Conservation (phyloP, 306 rosid species). For the Lathyrus sativus region DNA sequence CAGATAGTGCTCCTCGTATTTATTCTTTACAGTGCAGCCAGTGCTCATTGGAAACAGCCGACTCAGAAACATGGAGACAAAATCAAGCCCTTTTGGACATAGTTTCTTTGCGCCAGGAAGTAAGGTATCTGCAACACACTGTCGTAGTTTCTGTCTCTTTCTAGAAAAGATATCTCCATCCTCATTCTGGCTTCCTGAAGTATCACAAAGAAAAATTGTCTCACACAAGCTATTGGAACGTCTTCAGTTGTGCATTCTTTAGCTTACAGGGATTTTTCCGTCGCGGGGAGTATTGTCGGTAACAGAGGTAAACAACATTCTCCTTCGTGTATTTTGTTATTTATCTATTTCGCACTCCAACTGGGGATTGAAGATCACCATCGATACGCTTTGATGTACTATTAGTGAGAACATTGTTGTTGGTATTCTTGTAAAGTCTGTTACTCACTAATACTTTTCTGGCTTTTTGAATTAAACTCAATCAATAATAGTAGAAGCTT, state of each 20-base stretch:
- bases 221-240: constrained; percentile 16
- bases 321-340: too few species aligned
- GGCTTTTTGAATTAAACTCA: too few species aligned
- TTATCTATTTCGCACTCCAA: too few species aligned
- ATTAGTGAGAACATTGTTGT: too few species aligned
- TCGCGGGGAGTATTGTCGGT: too few species aligned
- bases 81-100: constrained; percentile 55
- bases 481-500: too few species aligned
- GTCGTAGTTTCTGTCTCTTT: constrained; percentile 73
- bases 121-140: constrained; percentile 53
- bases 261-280: too few species aligned
- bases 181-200: constrained; percentile 46
- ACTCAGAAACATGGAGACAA: constrained; percentile 62
- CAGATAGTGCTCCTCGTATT: constrained; percentile 30
- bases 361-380: too few species aligned
- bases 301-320: too few species aligned
- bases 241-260: constrained; percentile 20
- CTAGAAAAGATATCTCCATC: constrained; percentile 52
- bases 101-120: constrained; percentile 50
- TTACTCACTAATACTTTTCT: too few species aligned
- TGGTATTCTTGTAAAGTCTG: too few species aligned
- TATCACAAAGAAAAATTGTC: constrained; percentile 30
- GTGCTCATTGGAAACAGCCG: constrained; percentile 61
- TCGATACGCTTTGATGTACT: too few species aligned
- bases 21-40: constrained; percentile 35